Evolutionary conservation across 352 stramenopile species (phyloP), one percentile per base, ranked within the genome.

Genomic region (Blastocystis hominis): DNA sequence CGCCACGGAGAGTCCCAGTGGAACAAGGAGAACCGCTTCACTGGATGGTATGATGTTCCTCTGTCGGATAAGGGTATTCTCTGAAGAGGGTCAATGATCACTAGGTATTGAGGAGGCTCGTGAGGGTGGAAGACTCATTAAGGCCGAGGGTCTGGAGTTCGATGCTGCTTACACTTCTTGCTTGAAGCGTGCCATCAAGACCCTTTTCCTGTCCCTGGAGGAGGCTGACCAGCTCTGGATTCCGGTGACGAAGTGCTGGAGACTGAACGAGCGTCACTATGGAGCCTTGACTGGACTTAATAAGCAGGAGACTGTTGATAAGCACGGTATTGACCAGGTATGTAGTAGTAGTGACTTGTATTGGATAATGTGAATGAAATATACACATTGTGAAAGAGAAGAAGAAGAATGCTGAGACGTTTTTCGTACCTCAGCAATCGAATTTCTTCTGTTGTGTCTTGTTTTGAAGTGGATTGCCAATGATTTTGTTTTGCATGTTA

Each of bases 1-100:
- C 70, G 70, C 55, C 70, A 80, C 34, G 70, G 70, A 20, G 70
- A 80, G 24, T 70, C 10, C 10, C 70, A 96, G 66, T 98, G 95
- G 95, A 98, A 98, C 91, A 92, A 97, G 54, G 93, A 97, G 90
- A 98, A 98, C 91, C 94, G 94, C 89, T 99, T 99, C 91, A 98
- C 95, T 55, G 96, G 97, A 70, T 98, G 97, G 97, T 93, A 97
- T 89, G 96, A 98, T 90, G 95, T 97, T 94, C 93, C 68, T 94
- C 92, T 50, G 44, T 88, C 75, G n/a, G 44, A 47, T 87, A 62
- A 81, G 46, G 55, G 47, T 54, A 38, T 55, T 17, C 15, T 40
- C 50, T 38, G 0, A 34, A 13, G 34, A 40, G 7, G 17, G 3
- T 4, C 20, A 13, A 30, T 3, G 93, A 89, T 38, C 70, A 89